A percentile compares a stretch with the other conserved stretches of the same genome.
Conservation (phyloP, 2,329 filamentous ascomycete genomes). For the Talaromyces sp. region DNA sequence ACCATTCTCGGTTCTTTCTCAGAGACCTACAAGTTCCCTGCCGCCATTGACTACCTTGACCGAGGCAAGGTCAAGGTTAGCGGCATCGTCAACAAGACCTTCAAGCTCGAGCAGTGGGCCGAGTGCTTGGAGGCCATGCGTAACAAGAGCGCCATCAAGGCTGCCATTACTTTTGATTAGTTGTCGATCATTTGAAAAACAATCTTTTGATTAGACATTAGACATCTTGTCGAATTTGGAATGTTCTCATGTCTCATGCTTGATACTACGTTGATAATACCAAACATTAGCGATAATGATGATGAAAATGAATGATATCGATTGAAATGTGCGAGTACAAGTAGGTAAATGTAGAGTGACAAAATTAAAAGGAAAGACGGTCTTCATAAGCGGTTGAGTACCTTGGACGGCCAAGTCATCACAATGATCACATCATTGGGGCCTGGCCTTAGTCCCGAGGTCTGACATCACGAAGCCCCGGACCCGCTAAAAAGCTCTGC, state of each 20-base stretch:
- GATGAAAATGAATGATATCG: neutral
- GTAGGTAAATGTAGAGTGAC: neutral
- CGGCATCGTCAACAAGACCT: slow-evolving; percentile 70
- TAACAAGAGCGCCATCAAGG: slow-evolving; percentile 71
- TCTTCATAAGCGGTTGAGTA: neutral
- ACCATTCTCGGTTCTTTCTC: slow-evolving; percentile 71
- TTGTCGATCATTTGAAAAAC: neutral
- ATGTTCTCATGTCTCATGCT: neutral
- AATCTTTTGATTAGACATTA: neutral
- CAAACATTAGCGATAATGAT: slow-evolving; percentile 9
- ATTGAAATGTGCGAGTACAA: neutral
- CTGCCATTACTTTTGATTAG: slow-evolving; percentile 67
- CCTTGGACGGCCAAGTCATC: slow-evolving; percentile 6
- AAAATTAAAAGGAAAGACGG: neutral
- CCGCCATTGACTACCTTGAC: slow-evolving; percentile 53
- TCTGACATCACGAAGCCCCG: neutral
- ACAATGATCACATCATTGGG: slow-evolving; percentile 3
- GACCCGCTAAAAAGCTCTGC: neutral
- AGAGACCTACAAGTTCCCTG: slow-evolving; percentile 68
- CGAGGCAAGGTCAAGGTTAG: slow-evolving; percentile 47
- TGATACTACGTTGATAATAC: slow-evolving; percentile 8
- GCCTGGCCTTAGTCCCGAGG: neutral
- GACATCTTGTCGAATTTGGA: neutral
- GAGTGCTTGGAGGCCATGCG: slow-evolving; percentile 68
- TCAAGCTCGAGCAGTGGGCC: slow-evolving; percentile 68